phyloP scores from a whole-genome alignment of 2,329 filamentous ascomycete genomes.

The Fusarium sp. region DNA sequence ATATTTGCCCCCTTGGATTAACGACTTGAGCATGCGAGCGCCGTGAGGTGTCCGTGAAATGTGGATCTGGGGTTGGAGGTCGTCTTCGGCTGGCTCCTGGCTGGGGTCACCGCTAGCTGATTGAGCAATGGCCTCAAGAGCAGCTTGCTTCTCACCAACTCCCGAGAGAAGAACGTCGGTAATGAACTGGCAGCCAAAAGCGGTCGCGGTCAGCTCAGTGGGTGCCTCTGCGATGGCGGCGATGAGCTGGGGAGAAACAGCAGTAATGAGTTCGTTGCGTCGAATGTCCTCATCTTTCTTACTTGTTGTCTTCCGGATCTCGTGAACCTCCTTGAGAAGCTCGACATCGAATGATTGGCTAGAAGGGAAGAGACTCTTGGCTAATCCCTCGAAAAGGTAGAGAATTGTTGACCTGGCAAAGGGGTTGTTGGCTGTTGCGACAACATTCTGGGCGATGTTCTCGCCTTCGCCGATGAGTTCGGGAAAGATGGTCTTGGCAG shows the following conservation, averaged over 20 bases:
- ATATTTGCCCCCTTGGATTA: constrained; percentile 89
- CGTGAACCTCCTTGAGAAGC: constrained; percentile 79
- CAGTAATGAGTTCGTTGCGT: constrained; percentile 78
- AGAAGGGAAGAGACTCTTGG: constrained; percentile 68
- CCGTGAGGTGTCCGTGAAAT: constrained; percentile 70
- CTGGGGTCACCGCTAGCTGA: constrained; percentile 67
- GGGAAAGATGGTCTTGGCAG: constrained; percentile 84
- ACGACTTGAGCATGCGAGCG: constrained; percentile 87
- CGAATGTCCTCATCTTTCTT: constrained; percentile 89
- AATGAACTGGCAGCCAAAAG: constrained; percentile 88
- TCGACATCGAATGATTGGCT: constrained; percentile 73
- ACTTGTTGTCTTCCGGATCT: constrained; percentile 82
- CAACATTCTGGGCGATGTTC: constrained; percentile 70
- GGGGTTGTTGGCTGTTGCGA: constrained; percentile 71
- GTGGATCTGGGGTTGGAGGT: constrained; percentile 58
- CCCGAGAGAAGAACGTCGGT: constrained; percentile 82
- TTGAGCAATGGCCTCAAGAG: constrained; percentile 75
- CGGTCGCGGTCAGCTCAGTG: constrained; percentile 74
- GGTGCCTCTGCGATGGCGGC: constrained; percentile 76
- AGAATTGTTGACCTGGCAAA: constrained; percentile 75
- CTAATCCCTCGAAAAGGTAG: constrained; percentile 80
- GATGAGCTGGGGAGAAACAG: constrained; percentile 79
- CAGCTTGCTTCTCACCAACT: constrained; percentile 78
- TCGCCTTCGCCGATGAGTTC: constrained; percentile 83
- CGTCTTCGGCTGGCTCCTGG: constrained; percentile 53